Conservation (phyloP, 768 basidiomycete genomes). For the Lactifluus echinatus region DNA sequence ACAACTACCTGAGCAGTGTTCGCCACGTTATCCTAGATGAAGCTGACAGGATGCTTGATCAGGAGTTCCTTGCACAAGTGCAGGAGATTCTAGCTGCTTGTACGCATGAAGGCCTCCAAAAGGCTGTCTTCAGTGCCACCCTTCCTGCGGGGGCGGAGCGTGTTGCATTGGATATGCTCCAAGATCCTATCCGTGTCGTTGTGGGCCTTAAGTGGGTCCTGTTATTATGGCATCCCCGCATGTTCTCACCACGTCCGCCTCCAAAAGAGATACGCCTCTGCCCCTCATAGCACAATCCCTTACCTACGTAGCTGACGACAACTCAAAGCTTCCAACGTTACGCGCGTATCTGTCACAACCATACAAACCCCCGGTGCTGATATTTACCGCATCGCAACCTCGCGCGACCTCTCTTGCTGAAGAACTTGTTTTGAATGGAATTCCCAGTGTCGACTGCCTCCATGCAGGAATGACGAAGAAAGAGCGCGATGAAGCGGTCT, state of each 20-base stretch:
- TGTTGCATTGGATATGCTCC: constrained; percentile 76
- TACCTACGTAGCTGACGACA: constrained; percentile 86
- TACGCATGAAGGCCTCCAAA: constrained; percentile 59
- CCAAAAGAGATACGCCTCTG: constrained; percentile 79
- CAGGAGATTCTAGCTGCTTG: constrained; percentile 82
- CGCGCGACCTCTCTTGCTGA: constrained; percentile 73
- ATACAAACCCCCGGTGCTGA: constrained; percentile 83
- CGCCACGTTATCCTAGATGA: constrained; percentile 84
- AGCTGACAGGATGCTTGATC: constrained; percentile 83
- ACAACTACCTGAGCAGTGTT: constrained; percentile 41
- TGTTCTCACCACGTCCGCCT: neutral
- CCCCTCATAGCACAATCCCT: constrained; percentile 85
- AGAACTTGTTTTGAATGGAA: constrained; percentile 70
- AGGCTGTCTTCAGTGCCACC: constrained; percentile 91
- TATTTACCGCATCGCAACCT: constrained; percentile 88
- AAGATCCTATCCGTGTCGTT: constrained; percentile 85
- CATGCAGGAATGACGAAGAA: constrained; percentile 86
- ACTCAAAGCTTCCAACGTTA: constrained; percentile 89
- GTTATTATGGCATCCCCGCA: neutral
- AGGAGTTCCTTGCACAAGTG: constrained; percentile 82
- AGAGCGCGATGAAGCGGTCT: constrained; percentile 79
- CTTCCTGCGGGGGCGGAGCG: constrained; percentile 85
- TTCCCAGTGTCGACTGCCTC: constrained; percentile 77
- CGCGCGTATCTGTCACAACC: constrained; percentile 70
- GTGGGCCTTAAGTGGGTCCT: constrained; percentile 87